A percentile compares a stretch with the other conserved stretches of the same genome.
phyloP scores from a whole-genome alignment of 306 rosid species.

The Quercus wislizeni region DNA sequence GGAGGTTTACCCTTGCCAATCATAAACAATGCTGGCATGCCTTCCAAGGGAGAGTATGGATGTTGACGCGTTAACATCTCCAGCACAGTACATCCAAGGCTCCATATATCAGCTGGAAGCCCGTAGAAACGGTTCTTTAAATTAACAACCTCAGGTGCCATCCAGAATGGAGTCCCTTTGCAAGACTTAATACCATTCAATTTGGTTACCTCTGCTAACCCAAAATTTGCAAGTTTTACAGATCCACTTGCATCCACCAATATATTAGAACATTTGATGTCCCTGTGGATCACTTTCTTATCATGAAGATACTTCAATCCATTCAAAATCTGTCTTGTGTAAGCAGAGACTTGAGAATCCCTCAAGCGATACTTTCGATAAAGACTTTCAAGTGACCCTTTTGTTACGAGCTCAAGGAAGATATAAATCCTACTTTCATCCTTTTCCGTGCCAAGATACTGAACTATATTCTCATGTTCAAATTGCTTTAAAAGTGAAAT shows the following conservation, averaged over 20 bases:
- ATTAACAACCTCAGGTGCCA: constrained; percentile 62
- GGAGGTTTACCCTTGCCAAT: constrained; percentile 42
- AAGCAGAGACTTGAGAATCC: constrained; percentile 58
- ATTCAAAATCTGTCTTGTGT: constrained; percentile 58
- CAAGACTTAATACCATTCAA: constrained; percentile 51
- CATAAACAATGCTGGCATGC: constrained; percentile 33
- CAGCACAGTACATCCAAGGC: constrained; percentile 54
- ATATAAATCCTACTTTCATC: constrained; percentile 40
- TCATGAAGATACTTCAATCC: constrained; percentile 62
- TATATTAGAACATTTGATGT: constrained; percentile 54
- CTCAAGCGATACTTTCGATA: constrained; percentile 41
- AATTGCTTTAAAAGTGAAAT: constrained; percentile 52
- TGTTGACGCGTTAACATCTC: constrained; percentile 47
- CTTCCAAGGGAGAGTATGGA: constrained; percentile 51
- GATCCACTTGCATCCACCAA: constrained; percentile 46
- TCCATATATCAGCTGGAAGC: constrained; percentile 50
- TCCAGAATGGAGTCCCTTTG: constrained; percentile 50
- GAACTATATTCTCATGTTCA: constrained; percentile 56
- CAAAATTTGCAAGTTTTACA: constrained; percentile 56
- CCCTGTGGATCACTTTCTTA: constrained; percentile 57
- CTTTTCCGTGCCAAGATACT: constrained; percentile 55
- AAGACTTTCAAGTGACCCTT: constrained; percentile 54
- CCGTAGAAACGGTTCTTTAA: constrained; percentile 34
- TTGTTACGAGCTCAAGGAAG: constrained; percentile 63
- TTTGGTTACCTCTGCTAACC: constrained; percentile 58